Evolutionary conservation across 106 monocot species (phyloP).

Genomic region (Acorus calamus): DNA sequence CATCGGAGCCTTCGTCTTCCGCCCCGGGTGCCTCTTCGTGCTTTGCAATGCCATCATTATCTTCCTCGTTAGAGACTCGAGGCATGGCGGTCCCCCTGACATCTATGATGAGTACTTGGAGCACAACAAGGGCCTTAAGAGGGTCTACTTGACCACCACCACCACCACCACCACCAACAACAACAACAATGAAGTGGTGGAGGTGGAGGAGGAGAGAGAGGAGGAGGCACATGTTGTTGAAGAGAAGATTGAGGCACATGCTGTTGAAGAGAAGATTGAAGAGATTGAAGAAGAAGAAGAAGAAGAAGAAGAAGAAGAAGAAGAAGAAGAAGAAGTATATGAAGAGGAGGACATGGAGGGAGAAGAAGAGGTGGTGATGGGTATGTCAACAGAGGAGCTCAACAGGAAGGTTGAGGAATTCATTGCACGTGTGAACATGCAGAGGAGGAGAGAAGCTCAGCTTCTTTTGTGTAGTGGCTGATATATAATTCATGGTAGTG

Average conservation of each 20-base stretch:
- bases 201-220: neutral
- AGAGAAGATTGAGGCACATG: too few relatives aligned
- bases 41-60: conserved; percentile 19
- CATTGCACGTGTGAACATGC: conserved; percentile 54
- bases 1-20: neutral
- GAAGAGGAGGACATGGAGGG: conserved; percentile 12
- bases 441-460: conserved; percentile 38
- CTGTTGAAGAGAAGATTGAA: too few relatives aligned
- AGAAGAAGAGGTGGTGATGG: conserved; percentile 8
- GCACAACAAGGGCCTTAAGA: too few relatives aligned
- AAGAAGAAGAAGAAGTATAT: conserved; percentile 6
- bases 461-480: too few relatives aligned
- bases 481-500: too few relatives aligned
- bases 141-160: too few relatives aligned
- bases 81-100: neutral
- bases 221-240: neutral
- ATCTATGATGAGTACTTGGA: neutral
- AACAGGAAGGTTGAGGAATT: conserved; percentile 59
- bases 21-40: conserved; percentile 22
- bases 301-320: too few relatives aligned
- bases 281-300: conserved; percentile 5
- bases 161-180: too few relatives aligned
- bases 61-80: conserved; percentile 22
- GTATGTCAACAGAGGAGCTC: conserved; percentile 29
- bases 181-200: too few relatives aligned